Base-by-base conservation (phyloP, 805 yeast genomes). In the Ogataea methanolica region DNA sequence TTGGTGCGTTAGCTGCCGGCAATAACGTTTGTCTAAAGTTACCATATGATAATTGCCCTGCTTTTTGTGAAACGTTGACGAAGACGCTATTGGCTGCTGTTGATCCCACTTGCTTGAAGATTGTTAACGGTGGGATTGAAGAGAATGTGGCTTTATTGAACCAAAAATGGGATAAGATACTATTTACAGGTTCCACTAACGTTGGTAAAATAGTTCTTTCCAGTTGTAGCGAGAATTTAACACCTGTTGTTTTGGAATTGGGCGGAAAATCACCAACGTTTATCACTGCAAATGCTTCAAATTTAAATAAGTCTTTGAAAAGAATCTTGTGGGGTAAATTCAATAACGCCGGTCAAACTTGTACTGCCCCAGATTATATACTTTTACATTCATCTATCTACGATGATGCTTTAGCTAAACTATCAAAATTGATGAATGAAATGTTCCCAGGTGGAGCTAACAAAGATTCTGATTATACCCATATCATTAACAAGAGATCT, bases 211-310 rank as follows among this genome's bases (percentile, higher is more conserved):
- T 88, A 44, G 80, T 92, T 33, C 84, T 92, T 23, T 69, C 73
- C 49, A 85, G 86, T 40, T 97, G 97, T 1, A 94, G 92, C n/a
- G 81, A 87, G 66, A 76, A 79, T 19, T 72, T 91, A 55, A 88
- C 96, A 1, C 97, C 97, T 0, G 76, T 77, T 11, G 67, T 86
- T 8, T 73, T 91, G 51, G 98, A 91, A 67, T 72, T 91, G 40
- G 97, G 98, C 45, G 98, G 98, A 5, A 92, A 92, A 65, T 84
- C 92, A 7, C 98, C 98, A 0, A 86, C 79, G 2, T 76, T 90
- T 56, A 70, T 91, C 11, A 75, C 89, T 35, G 70, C 75, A 37
- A 71, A 74, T 48, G 44, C 74, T 70, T 41, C 72, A 70, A 52
- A 79, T 47, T 56, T 81, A 35, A 59, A 66, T 9, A 64, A 69